These are phyloP conservation scores for Centaurea solstitialis DNA, from an alignment of 129 eudicot species.

Conservation along the genomic window DNA sequence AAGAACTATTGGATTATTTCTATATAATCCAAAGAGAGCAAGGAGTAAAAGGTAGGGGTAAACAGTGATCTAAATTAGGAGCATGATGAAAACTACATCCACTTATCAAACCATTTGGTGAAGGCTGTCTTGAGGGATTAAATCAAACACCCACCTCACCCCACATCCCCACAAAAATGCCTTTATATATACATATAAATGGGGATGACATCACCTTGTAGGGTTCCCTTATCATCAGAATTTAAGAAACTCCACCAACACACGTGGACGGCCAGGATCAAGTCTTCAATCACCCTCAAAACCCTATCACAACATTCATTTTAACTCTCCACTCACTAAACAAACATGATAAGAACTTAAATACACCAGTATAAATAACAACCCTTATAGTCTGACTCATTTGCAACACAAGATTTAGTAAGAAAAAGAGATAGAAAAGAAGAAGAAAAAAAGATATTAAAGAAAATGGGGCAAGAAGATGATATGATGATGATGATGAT, in stretches of 20 bases:
- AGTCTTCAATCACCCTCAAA: constrained; percentile 28
- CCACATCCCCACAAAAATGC: neutral
- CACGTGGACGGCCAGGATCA: constrained; percentile 29
- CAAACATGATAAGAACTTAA: constrained; percentile 11
- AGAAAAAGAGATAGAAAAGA: neutral
- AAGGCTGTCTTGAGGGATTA: constrained; percentile 11
- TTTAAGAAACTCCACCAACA: constrained; percentile 25
- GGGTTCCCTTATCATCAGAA: constrained; percentile 40
- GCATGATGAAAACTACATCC: constrained; percentile 48
- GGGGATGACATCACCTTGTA: constrained; percentile 37
- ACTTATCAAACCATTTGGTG: constrained; percentile 33
- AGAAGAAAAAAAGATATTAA: constrained; percentile 12
- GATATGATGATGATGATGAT: constrained; percentile 33
- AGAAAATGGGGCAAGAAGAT: constrained; percentile 35
- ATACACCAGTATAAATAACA: constrained; percentile 23
- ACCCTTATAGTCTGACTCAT: constrained; percentile 11
- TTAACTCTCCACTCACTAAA: constrained; percentile 30
- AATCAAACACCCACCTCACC: constrained; percentile 28
- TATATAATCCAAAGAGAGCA: neutral
- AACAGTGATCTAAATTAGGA: constrained; percentile 14
- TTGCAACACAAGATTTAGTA: neutral
- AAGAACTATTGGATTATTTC: no score
- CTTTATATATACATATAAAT: constrained; percentile 43
- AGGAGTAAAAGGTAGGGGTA: neutral
- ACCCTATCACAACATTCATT: constrained; percentile 33